Evolutionary conservation across 106 monocot species (phyloP), one percentile per base, ranked within the genome.

Genomic region (Iris macrosiphon): DNA sequence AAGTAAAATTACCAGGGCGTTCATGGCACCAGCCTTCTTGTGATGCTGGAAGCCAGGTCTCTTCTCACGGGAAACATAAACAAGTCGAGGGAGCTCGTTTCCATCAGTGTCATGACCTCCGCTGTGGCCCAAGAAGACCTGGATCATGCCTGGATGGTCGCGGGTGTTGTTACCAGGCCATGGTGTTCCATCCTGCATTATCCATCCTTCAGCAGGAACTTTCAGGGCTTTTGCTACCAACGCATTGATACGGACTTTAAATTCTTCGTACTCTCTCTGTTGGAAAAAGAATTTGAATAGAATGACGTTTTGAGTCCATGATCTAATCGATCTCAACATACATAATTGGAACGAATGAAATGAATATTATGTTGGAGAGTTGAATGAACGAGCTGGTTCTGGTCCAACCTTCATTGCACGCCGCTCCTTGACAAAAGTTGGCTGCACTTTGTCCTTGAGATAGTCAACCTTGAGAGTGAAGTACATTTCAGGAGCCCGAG

Each of bases 1-100:
- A 9, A 54, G 61, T 47, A 13, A 15, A 38, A 14, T 49, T 70
- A 96, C 95, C 76, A 96, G 59, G 33, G 95, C 75, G 50, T 96
- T 96, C 95, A 96, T 96, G 59, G 95, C 95, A 18, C 95, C 95
- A 11, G 95, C 95, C 58, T 96, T 96, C 89, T 96, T 96, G 65
- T 96, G 95, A 52, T 96, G 95, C 57, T 96, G 82, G 40, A 89
- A 96, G 0, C 95, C 95, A 10, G 94, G 94, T 7, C 94, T 72
- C 65, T 94, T 94, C 76, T 94, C 94, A 58, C 94, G 84, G 21
- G 94, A 96, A 39, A 89, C 95, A 40, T 96, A 96, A 33, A 96
- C 95, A 3, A 96, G 95, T 4, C 89, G 75, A 6, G 95, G 95
- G 10, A 96, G 89, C 63, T 96, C 89, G 31, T 85, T 80, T n/a